Base-by-base conservation (phyloP, 2,329 filamentous ascomycete species). In the Talaromyces verruculosus region DNA sequence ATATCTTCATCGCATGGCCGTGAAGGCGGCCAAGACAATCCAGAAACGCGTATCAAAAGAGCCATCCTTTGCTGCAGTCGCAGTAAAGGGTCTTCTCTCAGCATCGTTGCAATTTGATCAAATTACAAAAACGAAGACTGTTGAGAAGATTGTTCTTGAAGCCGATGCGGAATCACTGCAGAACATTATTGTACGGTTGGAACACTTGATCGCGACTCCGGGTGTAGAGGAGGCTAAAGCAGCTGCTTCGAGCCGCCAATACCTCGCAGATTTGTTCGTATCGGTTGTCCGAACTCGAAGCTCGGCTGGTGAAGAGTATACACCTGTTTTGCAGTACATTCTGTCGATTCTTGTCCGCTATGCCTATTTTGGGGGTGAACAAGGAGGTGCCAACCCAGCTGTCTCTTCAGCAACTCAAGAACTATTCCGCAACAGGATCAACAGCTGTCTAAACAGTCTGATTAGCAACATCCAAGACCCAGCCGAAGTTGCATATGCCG, bases 31-130 rank as follows among this genome's bases (percentile, higher is more conserved):
- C n/a, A 90, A 91, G 71, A 82, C 86, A 0, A 84, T 96, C 15
- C 87, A 92, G 70, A 80, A 81, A 30, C 85, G 87, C 17, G 88
- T 89, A 1, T 85, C 89, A 67, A 80, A 84, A 4, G 81, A 89
- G 5, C 86, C 89, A 0, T 80, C 81, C 5, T 82, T 88, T 25
- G 83, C 91, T 1, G 77, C 84, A 3, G 80, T 84, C 0, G 81
- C 94, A 6, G 79, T 95, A 13, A 82, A 84, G 47, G 86, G 87
- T 28, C 80, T 97, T 43, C 86, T 87, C 61, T 82, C 89, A 67
- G 91, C 91, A 1, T 85, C 85, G 1, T 88, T 92, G 70, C 91
- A 90, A 73, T 95, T 98, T 73, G 95, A 98, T 74, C 89, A 91
- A 69, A 84, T 90, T 65, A 96, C 93, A 0, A 95, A 91, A 75